These are phyloP conservation scores for Trichosporon asahii DNA, from an alignment of 1,284 basidiomycete species.

Conservation along the genomic window DNA sequence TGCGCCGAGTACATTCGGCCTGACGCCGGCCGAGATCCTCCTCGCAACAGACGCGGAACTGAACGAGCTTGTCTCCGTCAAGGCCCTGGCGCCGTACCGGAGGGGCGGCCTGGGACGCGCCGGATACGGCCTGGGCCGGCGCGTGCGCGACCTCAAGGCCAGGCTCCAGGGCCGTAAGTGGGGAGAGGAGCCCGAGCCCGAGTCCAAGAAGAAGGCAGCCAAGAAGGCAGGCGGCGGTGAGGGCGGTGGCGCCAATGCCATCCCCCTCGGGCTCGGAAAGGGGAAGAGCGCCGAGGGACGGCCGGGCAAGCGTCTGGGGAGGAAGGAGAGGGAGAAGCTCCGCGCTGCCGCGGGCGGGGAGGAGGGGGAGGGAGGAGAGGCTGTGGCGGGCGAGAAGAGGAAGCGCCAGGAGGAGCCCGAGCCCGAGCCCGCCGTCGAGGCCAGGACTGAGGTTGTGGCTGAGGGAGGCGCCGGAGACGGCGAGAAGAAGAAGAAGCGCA, in stretches of 20 bases:
- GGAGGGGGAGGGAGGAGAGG: constrained; percentile 8
- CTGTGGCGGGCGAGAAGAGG: constrained; percentile 16
- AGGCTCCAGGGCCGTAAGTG: constrained; percentile 56
- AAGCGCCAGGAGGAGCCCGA: constrained; percentile 13
- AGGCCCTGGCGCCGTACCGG: constrained; percentile 89
- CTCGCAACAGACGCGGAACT: constrained; percentile 89
- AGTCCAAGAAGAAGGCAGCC: not conserved
- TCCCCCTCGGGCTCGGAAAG: constrained; percentile 20
- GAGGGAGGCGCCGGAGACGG: constrained; percentile 10
- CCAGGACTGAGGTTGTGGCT: not conserved
- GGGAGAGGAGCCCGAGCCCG: constrained; percentile 50
- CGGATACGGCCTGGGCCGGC: constrained; percentile 65
- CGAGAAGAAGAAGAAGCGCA: constrained; percentile 26
- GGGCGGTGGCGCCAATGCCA: constrained; percentile 20
- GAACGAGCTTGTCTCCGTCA: constrained; percentile 83
- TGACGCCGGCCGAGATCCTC: constrained; percentile 83
- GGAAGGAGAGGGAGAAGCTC: constrained; percentile 50
- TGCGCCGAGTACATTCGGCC: constrained; percentile 64
- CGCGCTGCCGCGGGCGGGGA: constrained; percentile 20
- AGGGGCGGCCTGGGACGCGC: constrained; percentile 50
- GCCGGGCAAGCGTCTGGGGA: constrained; percentile 51
- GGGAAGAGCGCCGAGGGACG: constrained; percentile 22
- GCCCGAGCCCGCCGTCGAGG: not conserved
- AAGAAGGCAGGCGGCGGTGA: constrained; percentile 7
- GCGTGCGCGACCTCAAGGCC: constrained; percentile 69